Evolutionary conservation across 2,329 filamentous ascomycete species (phyloP).

Genomic region (Ceratocystis alfenasii): DNA sequence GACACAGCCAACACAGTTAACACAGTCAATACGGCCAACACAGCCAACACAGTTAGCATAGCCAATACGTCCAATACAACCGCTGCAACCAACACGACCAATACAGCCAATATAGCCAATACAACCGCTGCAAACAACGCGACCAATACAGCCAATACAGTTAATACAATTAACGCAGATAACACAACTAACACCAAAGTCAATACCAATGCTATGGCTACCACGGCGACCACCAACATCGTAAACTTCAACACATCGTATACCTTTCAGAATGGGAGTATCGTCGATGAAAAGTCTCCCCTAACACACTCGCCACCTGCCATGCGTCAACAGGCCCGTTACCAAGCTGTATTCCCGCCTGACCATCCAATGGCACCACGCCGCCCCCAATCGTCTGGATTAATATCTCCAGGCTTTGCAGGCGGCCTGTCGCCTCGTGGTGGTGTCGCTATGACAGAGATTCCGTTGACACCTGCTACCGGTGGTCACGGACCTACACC

Average conservation of each 20-base stretch:
- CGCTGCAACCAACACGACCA: not conserved
- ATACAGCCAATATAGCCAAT: not conserved
- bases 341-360: conserved; percentile 48
- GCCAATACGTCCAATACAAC: too few relatives aligned
- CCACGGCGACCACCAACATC: conserved; percentile 18
- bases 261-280: not conserved
- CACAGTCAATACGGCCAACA: not conserved
- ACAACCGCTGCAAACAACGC: not conserved
- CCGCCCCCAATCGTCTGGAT: conserved; percentile 47
- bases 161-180: not conserved
- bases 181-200: not conserved
- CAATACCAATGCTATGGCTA: not conserved
- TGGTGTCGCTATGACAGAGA: conserved; percentile 47
- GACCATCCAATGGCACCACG: conserved; percentile 34
- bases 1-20: not conserved
- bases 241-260: not conserved
- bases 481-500: conserved; percentile 33
- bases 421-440: conserved; percentile 51
- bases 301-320: conserved; percentile 45
- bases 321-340: conserved; percentile 34
- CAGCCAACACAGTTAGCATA: not conserved
- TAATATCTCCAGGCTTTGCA: conserved; percentile 50
- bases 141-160: conserved; percentile 3
- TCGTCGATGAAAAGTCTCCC: conserved; percentile 29
- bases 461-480: conserved; percentile 40